Base-by-base conservation (phyloP, 2,329 filamentous ascomycete species). In the Tolypocladium cylindrosporum region DNA sequence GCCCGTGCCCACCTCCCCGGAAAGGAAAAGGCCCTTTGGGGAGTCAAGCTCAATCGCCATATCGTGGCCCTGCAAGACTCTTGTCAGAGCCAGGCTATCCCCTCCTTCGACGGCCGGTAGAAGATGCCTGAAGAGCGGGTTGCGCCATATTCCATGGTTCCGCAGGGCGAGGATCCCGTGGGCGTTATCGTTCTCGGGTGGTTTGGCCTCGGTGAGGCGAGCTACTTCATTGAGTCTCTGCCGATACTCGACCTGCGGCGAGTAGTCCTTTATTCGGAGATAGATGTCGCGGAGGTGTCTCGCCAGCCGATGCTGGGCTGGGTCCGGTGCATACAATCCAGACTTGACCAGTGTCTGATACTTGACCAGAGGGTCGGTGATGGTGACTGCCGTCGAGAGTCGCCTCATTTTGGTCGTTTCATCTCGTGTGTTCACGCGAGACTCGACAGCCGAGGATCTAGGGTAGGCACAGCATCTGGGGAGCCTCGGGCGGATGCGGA, bases 1-100 rank as follows among this genome's bases (percentile, higher is more conserved):
- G 16, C 90, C 89, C 0, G 88, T 91, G 13, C 90, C 90, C 1
- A 94, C 90, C 67, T 91, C 89, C 8, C 90, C 89, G 34, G 90
- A 90, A 0, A 94, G 77, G 67, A 93, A 86, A 19, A 94, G 74
- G 0, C 90, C 90, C 63, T 80, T 83, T 0, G 90, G 90, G 0
- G 87, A 90, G 64, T 89, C 79, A 54, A 92, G 79, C 52, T 84
- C 77, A 61, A 91, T 79, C 13, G 89, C 89, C 24, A 83, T 82
- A 68, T 92, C 85, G 67, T 91, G 82, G 63, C 79, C 84, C 0
- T 85, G 87, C 16, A 92, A 74, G n/a, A 86, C 81, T 55, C 82
- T 77, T 2, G 86, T 89, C 59, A 94, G 71, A 4, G 88, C 86
- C 27, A 88, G 72, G 57, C 77, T 80, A 62, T 87, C 81, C 63